phyloP scores from a whole-genome alignment of 495 filamentous ascomycete species.

The Hypoxylon lenormandii region DNA sequence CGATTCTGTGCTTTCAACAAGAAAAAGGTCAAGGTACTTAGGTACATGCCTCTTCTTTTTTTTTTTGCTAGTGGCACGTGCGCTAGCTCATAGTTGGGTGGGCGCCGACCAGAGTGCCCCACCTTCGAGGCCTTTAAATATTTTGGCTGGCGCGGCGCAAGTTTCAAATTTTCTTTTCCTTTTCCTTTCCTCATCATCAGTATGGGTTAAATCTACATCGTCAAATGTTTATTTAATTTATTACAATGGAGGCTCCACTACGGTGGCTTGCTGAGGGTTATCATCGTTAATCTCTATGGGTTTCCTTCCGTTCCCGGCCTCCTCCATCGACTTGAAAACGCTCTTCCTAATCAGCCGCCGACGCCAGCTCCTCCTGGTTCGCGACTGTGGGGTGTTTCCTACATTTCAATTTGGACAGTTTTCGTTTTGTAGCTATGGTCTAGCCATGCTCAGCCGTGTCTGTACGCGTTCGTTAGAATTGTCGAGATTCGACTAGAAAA shows the following conservation, averaged over 20 bases:
- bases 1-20: neutral
- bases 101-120: conserved; percentile 4
- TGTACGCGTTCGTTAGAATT: no score
- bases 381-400: conserved; percentile 66
- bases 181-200: conserved; percentile 63
- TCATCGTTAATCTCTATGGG: conserved; percentile 56
- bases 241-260: conserved; percentile 62
- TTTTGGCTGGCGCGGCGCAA: conserved; percentile 2
- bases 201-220: conserved; percentile 58
- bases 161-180: conserved; percentile 34
- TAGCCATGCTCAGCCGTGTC: neutral
- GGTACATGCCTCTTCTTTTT: neutral
- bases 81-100: conserved; percentile 9
- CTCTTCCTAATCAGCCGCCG: conserved; percentile 58
- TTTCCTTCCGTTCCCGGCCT: conserved; percentile 70
- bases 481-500: no score
- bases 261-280: conserved; percentile 68
- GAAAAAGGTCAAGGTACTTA: conserved; percentile 1
- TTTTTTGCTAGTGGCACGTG: conserved; percentile 3
- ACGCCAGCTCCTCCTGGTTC: conserved; percentile 57
- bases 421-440: neutral
- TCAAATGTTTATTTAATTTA: conserved; percentile 57
- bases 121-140: conserved; percentile 44
- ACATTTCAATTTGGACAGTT: conserved; percentile 50
- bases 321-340: conserved; percentile 56